Evolutionary conservation across 225 moss, liverwort and hornwort genomes (phyloP).

Genomic region (Straminergon stramineum): DNA sequence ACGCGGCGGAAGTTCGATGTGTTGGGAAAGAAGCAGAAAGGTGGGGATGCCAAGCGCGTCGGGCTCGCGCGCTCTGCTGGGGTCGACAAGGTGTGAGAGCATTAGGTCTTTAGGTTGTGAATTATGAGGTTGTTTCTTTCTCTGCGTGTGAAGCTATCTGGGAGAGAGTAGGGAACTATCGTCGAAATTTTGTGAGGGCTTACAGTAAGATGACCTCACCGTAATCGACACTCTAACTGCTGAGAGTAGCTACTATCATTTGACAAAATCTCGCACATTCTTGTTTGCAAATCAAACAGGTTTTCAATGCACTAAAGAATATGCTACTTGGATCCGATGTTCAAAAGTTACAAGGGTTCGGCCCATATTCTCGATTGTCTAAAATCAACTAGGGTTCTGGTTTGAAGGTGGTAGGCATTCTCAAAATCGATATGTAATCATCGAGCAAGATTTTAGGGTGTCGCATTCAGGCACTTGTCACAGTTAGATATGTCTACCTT

Average conservation of each 20-base stretch:
- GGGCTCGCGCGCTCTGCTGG: constrained; percentile 78
- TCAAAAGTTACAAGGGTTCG: background rate
- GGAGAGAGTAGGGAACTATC: background rate
- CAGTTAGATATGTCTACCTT: background rate
- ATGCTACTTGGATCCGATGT: background rate
- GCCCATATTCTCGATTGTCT: background rate
- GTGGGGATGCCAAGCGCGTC: constrained; percentile 58
- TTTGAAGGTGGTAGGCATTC: background rate
- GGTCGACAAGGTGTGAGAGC: constrained; percentile 61
- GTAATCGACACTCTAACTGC: too few relatives aligned
- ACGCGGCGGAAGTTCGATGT: constrained; percentile 89
- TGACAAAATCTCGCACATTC: background rate
- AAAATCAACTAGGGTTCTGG: background rate
- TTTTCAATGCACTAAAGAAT: too few relatives aligned
- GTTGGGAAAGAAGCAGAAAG: constrained; percentile 93
- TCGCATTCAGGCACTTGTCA: background rate
- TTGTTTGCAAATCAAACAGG: background rate
- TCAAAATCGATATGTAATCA: background rate
- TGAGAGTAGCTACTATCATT: background rate
- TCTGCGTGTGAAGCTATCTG: background rate
- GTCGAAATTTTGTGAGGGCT: background rate
- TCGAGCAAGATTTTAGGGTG: background rate
- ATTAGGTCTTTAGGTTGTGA: background rate
- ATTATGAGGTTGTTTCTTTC: background rate
- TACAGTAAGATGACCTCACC: background rate